Conservation (phyloP, 306 rosid species). For the Medicago truncatula region DNA sequence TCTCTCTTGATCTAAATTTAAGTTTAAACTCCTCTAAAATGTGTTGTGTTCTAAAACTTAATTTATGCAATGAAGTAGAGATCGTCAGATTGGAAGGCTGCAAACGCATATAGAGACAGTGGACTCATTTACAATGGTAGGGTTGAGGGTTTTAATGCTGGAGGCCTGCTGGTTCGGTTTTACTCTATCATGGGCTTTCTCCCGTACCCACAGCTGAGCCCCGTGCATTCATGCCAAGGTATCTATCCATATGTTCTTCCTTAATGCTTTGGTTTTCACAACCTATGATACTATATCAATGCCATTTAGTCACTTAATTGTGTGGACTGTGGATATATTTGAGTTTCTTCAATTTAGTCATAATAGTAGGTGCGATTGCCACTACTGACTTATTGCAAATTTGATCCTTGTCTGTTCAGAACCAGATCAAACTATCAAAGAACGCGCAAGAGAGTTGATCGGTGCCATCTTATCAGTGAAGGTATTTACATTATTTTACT, state of each 20-base stretch:
- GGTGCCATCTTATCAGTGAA: conserved; percentile 66
- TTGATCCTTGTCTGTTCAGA: conserved; percentile 55
- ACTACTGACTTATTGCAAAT: conserved; percentile 26
- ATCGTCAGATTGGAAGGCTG: conserved; percentile 92
- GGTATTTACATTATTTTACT: conserved; percentile 54
- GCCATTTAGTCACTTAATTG: background rate
- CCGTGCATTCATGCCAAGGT: conserved; percentile 82
- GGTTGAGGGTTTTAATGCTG: conserved; percentile 75
- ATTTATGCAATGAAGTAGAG: conserved; percentile 86
- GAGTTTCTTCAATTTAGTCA: conserved; percentile 2
- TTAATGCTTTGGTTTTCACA: background rate
- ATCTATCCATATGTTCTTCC: background rate
- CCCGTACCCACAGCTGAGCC: conserved; percentile 82
- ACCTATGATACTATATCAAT: background rate
- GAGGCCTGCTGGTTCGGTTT: conserved; percentile 78
- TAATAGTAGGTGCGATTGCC: conserved; percentile 28
- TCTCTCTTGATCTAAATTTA: background rate
- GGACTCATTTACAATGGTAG: conserved; percentile 70
- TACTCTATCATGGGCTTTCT: conserved; percentile 79
- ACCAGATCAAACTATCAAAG: conserved; percentile 66
- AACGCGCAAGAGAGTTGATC: conserved; percentile 61
- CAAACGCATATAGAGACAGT: conserved; percentile 61
- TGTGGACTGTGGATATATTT: conserved; percentile 18
- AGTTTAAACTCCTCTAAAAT: no score
- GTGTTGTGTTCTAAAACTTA: conserved; percentile 60